Percentiles rank a stretch among this genome's conserved stretches.
These are phyloP conservation scores for Penicillium manginii DNA, from an alignment of 495 filamentous ascomycete species.

Conservation along the genomic window DNA sequence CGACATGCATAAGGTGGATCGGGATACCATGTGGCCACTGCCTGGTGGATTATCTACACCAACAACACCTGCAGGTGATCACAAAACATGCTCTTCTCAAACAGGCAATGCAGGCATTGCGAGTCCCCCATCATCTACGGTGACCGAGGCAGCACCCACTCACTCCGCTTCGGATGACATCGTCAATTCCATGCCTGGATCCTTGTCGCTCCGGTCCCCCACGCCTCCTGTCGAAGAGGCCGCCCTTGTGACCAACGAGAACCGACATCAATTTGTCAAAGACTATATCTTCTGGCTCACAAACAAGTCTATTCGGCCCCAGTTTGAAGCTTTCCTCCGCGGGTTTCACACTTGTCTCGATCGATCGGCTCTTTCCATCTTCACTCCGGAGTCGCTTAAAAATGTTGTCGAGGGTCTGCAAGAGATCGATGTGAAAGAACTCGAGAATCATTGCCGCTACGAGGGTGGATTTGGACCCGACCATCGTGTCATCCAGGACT, in stretches of 20 bases:
- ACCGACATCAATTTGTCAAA: conserved; percentile 76
- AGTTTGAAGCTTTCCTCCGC: conserved; percentile 77
- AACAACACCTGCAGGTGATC: conserved; percentile 16
- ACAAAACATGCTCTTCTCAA: conserved; percentile 32
- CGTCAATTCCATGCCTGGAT: conserved; percentile 21
- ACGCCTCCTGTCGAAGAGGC: conserved; percentile 39
- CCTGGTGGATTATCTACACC: conserved; percentile 5
- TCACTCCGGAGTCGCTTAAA: conserved; percentile 71
- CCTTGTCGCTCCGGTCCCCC: conserved; percentile 26
- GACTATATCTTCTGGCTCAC: conserved; percentile 90
- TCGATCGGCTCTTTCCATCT: conserved; percentile 67
- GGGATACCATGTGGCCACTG: conserved; percentile 45
- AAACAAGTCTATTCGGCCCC: conserved; percentile 72
- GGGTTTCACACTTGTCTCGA: conserved; percentile 83
- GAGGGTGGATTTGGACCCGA: conserved; percentile 72
- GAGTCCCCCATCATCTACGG: conserved; percentile 33
- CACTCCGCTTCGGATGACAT: conserved; percentile 21
- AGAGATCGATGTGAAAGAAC: conserved; percentile 71
- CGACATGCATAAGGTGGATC: conserved; percentile 55
- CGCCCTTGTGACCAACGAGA: conserved; percentile 69
- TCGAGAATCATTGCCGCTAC: conserved; percentile 72
- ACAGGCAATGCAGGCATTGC: conserved; percentile 21
- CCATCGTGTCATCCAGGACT: conserved; percentile 71
- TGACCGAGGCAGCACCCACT: conserved; percentile 21
- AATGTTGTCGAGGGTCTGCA: conserved; percentile 80